phyloP scores from a whole-genome alignment of 768 basidiomycete species.

The Inosperma sp. region DNA sequence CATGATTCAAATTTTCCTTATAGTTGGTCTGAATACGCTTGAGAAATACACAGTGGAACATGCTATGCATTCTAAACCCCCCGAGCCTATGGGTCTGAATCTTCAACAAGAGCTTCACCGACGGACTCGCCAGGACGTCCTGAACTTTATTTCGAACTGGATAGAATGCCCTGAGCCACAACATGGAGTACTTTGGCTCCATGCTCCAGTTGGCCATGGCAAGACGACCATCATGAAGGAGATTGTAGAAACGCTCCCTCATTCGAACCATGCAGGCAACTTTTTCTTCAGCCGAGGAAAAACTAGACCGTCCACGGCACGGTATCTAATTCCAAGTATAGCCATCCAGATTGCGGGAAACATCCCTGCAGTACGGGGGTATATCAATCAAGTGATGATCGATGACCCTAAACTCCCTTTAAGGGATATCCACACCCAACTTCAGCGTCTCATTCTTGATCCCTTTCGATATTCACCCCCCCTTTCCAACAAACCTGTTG shows the following conservation, averaged over 20 bases:
- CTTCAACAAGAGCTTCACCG: constrained; percentile 17
- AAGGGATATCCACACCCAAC: not conserved
- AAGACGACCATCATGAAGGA: constrained; percentile 19
- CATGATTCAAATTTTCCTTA: too few species aligned
- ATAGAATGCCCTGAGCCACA: constrained; percentile 2
- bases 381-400: not conserved
- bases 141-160: constrained; percentile 11
- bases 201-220: constrained; percentile 20
- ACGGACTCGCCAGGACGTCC: constrained; percentile 14
- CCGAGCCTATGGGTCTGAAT: constrained; percentile 2
- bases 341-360: constrained; percentile 6
- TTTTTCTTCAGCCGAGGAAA: constrained; percentile 10
- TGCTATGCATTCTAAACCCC: too few species aligned
- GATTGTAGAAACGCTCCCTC: constrained; percentile 2
- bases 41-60: too few species aligned
- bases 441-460: not conserved
- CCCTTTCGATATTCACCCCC: too few species aligned
- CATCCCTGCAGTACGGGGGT: not conserved
- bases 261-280: not conserved
- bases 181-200: constrained; percentile 16
- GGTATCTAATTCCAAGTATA: constrained; percentile 5
- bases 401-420: not conserved
- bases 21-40: too few species aligned
- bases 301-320: not conserved
- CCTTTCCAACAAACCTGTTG: too few species aligned